Evolutionary conservation across 2,329 filamentous ascomycete genomes (phyloP).

Genomic region (Sclerotinia trifoliorum): DNA sequence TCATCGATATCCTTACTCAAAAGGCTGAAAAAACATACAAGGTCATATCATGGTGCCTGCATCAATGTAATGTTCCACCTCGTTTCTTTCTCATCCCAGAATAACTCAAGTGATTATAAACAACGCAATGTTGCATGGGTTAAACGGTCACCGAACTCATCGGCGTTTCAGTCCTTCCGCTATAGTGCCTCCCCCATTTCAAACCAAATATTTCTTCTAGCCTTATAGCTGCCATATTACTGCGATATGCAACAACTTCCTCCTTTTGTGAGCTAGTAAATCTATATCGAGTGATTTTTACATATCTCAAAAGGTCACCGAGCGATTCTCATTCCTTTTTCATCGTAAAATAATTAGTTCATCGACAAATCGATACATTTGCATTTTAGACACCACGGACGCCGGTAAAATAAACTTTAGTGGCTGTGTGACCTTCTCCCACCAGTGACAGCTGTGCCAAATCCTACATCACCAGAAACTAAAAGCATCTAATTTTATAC

Average conservation of each 20-base stretch:
- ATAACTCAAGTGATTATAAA: not conserved
- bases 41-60: not conserved
- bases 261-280: not conserved
- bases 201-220: rapidly evolving
- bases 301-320: not conserved
- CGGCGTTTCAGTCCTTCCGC: not conserved
- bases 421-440: not conserved
- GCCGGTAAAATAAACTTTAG: not conserved
- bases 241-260: not conserved
- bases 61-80: not conserved
- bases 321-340: not conserved
- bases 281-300: not conserved
- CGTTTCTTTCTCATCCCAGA: not conserved
- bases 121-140: conserved; percentile 1
- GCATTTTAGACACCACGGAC: not conserved
- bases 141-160: not conserved
- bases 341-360: not conserved
- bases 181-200: too few relatives aligned
- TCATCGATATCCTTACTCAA: not conserved
- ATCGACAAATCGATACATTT: not conserved
- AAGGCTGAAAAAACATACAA: not conserved
- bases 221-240: not conserved
- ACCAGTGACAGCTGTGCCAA: not conserved
- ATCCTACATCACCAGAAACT: not conserved
- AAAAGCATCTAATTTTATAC: not conserved